Evolutionary conservation across 495 filamentous ascomycete genomes (phyloP).

Genomic region (Neurospora terricola): DNA sequence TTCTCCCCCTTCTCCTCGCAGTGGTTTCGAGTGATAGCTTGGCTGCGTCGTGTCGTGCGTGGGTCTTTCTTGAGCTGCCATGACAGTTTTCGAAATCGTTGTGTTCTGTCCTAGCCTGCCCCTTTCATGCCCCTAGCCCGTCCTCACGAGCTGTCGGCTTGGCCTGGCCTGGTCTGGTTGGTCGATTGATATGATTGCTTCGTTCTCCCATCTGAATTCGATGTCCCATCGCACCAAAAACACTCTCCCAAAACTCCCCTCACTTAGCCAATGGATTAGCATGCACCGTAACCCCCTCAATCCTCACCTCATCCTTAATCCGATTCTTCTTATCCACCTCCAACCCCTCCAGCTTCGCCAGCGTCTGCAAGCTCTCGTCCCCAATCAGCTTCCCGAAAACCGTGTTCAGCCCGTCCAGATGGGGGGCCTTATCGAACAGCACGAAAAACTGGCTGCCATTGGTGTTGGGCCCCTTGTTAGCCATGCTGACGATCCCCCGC

Average conservation of each 20-base stretch:
- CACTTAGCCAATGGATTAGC: slow-evolving; percentile 83
- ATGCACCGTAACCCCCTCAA: slow-evolving; percentile 76
- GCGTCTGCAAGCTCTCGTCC: slow-evolving; percentile 50
- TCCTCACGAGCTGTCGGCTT: no score
- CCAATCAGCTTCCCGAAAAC: slow-evolving; percentile 77
- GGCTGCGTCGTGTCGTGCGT: no score
- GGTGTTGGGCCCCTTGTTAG: slow-evolving; percentile 75
- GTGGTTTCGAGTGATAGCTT: no score
- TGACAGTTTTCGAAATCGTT: no score
- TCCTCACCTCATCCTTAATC: slow-evolving; percentile 59
- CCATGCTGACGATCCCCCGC: slow-evolving; percentile 84
- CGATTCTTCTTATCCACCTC: slow-evolving; percentile 86
- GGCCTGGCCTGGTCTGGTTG: no score
- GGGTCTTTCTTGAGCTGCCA: no score
- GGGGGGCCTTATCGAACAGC: slow-evolving; percentile 71
- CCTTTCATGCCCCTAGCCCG: no score
- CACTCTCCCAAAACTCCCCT: slow-evolving; percentile 12
- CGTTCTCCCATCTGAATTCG: no score
- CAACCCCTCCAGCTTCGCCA: slow-evolving; percentile 69
- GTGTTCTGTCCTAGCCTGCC: no score
- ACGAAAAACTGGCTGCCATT: slow-evolving; percentile 97
- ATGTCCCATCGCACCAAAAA: no score
- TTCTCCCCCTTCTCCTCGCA: no score
- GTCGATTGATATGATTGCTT: no score
- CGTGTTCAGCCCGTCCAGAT: slow-evolving; percentile 90